Conservation (phyloP, 2,329 filamentous ascomycete species). For the Gaeumannomyces tritici region DNA sequence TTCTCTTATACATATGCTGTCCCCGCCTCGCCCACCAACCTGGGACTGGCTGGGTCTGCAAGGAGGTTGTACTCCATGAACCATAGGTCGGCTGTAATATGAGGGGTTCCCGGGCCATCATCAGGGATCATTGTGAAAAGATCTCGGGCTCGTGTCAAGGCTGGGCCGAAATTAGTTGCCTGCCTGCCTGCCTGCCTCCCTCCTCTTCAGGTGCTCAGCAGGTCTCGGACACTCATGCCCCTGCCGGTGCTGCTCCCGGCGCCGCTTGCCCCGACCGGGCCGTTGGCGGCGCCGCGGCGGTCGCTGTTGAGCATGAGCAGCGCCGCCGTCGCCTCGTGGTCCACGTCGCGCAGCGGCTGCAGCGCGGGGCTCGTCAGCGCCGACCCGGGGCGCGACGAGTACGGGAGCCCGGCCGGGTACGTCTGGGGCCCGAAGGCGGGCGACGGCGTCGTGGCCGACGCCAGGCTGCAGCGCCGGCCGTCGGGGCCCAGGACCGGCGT, state of each 20-base stretch:
- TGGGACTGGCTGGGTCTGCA: neutral
- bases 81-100: neutral
- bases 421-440: conserved; percentile 46
- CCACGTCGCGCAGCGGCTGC: conserved; percentile 44
- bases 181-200: no score
- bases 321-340: conserved; percentile 77
- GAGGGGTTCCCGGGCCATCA: no score
- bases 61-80: neutral
- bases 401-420: conserved; percentile 20
- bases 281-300: conserved; percentile 36
- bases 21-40: neutral
- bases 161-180: neutral
- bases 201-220: conserved; percentile 36
- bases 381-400: conserved; percentile 33
- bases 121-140: no score
- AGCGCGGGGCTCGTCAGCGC: conserved; percentile 50
- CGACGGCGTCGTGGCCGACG: conserved; percentile 38
- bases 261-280: conserved; percentile 9
- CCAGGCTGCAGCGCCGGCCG: conserved; percentile 34
- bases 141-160: no score
- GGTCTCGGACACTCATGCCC: conserved; percentile 44
- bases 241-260: conserved; percentile 24
- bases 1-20: neutral
- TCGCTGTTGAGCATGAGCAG: conserved; percentile 82
- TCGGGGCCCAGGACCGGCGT: conserved; percentile 34